These are phyloP conservation scores for Carex myosuroides DNA, from an alignment of 176 grass and related monocot genomes.

Conservation along the genomic window DNA sequence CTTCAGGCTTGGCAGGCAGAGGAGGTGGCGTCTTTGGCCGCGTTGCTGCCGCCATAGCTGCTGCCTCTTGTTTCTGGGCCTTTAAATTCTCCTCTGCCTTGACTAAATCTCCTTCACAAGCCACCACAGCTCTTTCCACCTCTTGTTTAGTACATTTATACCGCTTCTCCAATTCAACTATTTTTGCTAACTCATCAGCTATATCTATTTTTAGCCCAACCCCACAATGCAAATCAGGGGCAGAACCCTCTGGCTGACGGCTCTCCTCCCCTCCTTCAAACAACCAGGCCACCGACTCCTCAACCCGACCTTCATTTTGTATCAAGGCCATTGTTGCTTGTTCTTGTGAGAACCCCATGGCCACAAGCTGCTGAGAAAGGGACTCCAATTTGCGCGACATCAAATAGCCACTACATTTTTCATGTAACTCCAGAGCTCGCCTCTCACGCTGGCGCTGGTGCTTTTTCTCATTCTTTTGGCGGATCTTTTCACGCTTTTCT, in stretches of 20 bases:
- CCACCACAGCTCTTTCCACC: constrained; percentile 93
- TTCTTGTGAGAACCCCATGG: constrained; percentile 93
- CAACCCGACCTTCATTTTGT: constrained; percentile 83
- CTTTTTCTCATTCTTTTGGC: constrained; percentile 97
- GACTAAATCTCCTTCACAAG: constrained; percentile 83
- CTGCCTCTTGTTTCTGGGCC: constrained; percentile 66
- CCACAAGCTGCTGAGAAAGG: constrained; percentile 74
- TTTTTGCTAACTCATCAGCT: constrained; percentile 68
- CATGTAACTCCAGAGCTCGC: constrained; percentile 82
- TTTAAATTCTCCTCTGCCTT: constrained; percentile 80
- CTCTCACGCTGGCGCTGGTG: constrained; percentile 96
- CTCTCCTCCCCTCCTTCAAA: constrained; percentile 80
- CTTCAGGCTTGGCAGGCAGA: constrained; percentile 47
- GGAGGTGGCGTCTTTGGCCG: constrained; percentile 37
- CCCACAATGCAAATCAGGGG: constrained; percentile 46
- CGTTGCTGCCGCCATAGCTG: constrained; percentile 12
- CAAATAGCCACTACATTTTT: constrained; percentile 85
- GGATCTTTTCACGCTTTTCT: constrained; percentile 96
- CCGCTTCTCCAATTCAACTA: constrained; percentile 58
- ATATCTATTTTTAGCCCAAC: constrained; percentile 92
- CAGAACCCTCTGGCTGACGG: constrained; percentile 48
- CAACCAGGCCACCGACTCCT: constrained; percentile 89
- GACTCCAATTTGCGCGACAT: constrained; percentile 89
- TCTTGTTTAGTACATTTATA: constrained; percentile 90
- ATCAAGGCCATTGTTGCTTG: constrained; percentile 95